Conservation (phyloP, 106 monocot species). For the Chionographis japonica region DNA sequence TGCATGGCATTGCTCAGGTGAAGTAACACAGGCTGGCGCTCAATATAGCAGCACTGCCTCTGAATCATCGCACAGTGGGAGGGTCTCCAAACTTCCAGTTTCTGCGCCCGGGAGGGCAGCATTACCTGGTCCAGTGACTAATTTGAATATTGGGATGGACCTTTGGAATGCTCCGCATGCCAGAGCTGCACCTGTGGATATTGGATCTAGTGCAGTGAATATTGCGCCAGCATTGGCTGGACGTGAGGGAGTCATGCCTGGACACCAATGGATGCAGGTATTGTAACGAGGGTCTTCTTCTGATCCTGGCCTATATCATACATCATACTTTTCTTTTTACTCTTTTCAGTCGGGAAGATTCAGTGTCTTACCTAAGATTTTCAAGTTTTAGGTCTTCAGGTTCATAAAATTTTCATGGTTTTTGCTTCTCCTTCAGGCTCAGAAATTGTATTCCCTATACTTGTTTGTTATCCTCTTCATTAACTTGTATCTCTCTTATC, state of each 20-base stretch:
- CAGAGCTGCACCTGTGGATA: constrained; percentile 24
- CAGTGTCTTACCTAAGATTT: too few relatives aligned
- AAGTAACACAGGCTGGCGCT: constrained; percentile 22
- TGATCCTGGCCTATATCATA: too few relatives aligned
- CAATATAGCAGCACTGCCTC: constrained; percentile 14
- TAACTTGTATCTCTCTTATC: too few relatives aligned
- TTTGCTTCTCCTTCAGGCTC: too few relatives aligned
- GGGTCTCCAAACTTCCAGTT: constrained; percentile 51
- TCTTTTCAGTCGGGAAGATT: too few relatives aligned
- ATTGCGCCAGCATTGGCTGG: constrained; percentile 11
- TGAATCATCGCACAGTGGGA: constrained; percentile 29
- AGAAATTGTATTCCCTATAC: too few relatives aligned
- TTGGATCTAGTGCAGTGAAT: constrained; percentile 1
- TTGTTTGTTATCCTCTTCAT: too few relatives aligned
- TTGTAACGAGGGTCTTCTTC: too few relatives aligned
- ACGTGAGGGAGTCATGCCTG: constrained; percentile 14
- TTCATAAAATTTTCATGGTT: too few relatives aligned
- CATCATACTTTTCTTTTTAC: too few relatives aligned
- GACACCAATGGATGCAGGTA: constrained; percentile 20
- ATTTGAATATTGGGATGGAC: constrained; percentile 61
- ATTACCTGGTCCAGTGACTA: constrained; percentile 36
- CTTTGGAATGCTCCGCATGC: constrained; percentile 39
- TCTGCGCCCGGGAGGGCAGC: constrained; percentile 54
- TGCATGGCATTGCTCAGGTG: constrained; percentile 15
- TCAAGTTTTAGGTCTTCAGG: too few relatives aligned